These are phyloP conservation scores for Pichia eremophila DNA, from an alignment of 805 yeast species.

Conservation along the genomic window DNA sequence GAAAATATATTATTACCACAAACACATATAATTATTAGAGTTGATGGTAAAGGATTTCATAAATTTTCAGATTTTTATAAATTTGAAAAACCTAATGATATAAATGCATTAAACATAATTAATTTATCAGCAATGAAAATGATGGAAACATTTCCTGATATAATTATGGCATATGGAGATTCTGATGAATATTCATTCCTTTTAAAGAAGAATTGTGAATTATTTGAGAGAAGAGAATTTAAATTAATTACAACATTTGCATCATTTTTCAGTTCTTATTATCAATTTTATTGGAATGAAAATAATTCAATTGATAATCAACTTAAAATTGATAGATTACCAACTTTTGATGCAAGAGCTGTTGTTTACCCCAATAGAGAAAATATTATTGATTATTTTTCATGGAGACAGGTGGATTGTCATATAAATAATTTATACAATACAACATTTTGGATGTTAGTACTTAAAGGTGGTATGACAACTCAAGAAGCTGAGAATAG, in stretches of 20 bases:
- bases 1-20: constrained; percentile 68
- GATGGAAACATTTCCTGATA: constrained; percentile 58
- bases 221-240: constrained; percentile 77
- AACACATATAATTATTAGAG: constrained; percentile 71
- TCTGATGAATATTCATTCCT: constrained; percentile 91
- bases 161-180: constrained; percentile 82
- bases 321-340: constrained; percentile 40
- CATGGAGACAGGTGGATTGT: constrained; percentile 95
- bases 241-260: constrained; percentile 78
- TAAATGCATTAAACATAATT: constrained; percentile 67
- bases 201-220: constrained; percentile 46
- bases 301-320: constrained; percentile 40
- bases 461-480: constrained; percentile 55
- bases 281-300: constrained; percentile 57
- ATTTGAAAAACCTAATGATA: constrained; percentile 84
- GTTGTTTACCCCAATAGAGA: constrained; percentile 66
- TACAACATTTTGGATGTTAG: constrained; percentile 86
- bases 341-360: constrained; percentile 87
- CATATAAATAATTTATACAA: constrained; percentile 93
- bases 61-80: constrained; percentile 63
- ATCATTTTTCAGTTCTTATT: constrained; percentile 70
- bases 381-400: constrained; percentile 66
- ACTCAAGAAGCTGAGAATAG: constrained; percentile 74
- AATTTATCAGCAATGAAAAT: constrained; percentile 67
- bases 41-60: constrained; percentile 94